Base-by-base conservation (phyloP, 2,329 filamentous ascomycete species). In the Colletotrichum sp. region DNA sequence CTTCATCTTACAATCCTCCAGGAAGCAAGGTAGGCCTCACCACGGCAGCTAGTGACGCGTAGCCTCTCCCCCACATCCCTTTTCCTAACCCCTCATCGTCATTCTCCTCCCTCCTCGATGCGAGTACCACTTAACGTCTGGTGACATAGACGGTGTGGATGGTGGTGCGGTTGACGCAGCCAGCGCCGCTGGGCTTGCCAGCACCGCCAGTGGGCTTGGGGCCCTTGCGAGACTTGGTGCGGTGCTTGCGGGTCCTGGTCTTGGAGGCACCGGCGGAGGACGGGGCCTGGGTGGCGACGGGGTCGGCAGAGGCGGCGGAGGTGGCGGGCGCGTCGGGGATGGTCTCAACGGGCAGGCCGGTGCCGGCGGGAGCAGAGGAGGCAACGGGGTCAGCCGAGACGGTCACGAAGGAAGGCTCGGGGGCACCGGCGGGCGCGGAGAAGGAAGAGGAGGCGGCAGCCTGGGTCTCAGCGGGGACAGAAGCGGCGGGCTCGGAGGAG, bases 61-160 rank as follows among this genome's bases (percentile, higher is more conserved):
- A 18, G 18, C 43, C 57, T 8, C n/a, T 28, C 12, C 67, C 34
- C 28, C 30, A 21, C 36, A 75, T 21, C 30, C 21, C 26, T 48
- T 18, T 3, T 5, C 6, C 32, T 39, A 13, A 24, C 32, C 13
- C 30, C n/a, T 34, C 18, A 4, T 61, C 12, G 0, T 48, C 43
- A 0, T 55, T 48, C 26, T 34, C 5, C 32, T 13, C 9, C 1
- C 43, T 7, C 10, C 6, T 21, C 10, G 2, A 52, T 52, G n/a
- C 1, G 43, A 32, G 15, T 15, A 24, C 21, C 34, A 24, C 30
- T 28, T 43, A 64, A 13, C 24, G 32, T 18, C 32, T 24, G 68
- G 69, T 75, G 18, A 75, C 57, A 15, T 68, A 72, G 26, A 75
- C 57, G 64, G 73, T 75, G 34, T 48, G 24, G 64, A 67, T n/a